phyloP scores from a whole-genome alignment of 495 filamentous ascomycete species.

The Viridothelium virens region DNA sequence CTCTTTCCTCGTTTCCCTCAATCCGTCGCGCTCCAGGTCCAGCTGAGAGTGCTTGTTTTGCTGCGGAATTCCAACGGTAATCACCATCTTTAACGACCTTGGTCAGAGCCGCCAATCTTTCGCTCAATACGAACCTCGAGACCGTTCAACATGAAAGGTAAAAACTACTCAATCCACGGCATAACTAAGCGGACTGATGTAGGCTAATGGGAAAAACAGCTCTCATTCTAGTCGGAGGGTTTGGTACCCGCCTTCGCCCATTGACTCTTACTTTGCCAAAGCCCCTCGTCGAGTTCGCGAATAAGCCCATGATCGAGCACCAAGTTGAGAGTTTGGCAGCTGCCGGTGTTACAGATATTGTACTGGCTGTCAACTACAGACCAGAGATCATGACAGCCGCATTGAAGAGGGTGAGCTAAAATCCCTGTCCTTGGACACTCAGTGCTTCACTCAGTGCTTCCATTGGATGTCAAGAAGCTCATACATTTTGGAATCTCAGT shows the following conservation, averaged over 20 bases:
- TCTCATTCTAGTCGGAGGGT: constrained; percentile 98
- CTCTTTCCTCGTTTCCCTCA: background rate
- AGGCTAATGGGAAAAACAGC: constrained; percentile 45
- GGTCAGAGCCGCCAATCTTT: background rate
- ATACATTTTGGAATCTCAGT: constrained; percentile 44
- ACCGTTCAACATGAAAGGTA: constrained; percentile 25
- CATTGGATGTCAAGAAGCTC: background rate
- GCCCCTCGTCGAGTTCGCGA: constrained; percentile 94
- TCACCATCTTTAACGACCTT: background rate
- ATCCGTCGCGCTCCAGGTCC: background rate
- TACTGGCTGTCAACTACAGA: constrained; percentile 96
- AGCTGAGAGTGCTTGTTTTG: background rate
- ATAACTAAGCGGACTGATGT: background rate
- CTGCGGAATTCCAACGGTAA: background rate
- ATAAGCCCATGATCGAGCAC: constrained; percentile 98
- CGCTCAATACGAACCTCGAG: background rate
- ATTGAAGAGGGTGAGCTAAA: constrained; percentile 53
- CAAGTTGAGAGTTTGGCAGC: constrained; percentile 93
- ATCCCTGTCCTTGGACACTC: background rate
- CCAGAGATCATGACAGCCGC: constrained; percentile 87
- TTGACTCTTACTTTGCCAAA: constrained; percentile 96
- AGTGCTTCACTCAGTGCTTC: constrained; percentile 9
- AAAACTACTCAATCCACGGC: background rate
- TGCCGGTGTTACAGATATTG: constrained; percentile 95
- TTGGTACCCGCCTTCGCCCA: constrained; percentile 95